These are phyloP conservation scores for Pholiota microspora DNA, from an alignment of 768 basidiomycete species.

Conservation along the genomic window DNA sequence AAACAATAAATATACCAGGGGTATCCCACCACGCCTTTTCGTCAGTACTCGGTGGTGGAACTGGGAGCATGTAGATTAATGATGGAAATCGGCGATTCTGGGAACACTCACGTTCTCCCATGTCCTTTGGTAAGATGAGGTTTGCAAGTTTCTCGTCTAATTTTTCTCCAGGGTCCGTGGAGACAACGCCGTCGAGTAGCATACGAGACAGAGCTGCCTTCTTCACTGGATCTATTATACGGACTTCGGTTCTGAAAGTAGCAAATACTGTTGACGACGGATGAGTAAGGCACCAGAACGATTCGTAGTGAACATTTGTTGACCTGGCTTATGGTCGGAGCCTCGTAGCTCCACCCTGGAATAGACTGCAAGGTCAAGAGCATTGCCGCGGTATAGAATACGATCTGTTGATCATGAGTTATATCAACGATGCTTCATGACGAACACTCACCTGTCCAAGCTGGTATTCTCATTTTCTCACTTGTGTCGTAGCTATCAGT, in stretches of 20 bases:
- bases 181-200: slow-evolving; percentile 62
- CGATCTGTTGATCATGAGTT: slow-evolving; percentile 61
- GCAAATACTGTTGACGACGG: slow-evolving; percentile 66
- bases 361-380: slow-evolving; percentile 75
- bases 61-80: slow-evolving; percentile 33
- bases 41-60: slow-evolving; percentile 84
- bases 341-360: slow-evolving; percentile 80
- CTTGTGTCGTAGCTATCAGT: slow-evolving; percentile 91
- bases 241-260: slow-evolving; percentile 74
- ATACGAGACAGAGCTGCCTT: slow-evolving; percentile 66
- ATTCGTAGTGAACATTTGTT: slow-evolving; percentile 11
- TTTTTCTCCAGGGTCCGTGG: slow-evolving; percentile 62
- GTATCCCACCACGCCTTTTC: slow-evolving; percentile 77
- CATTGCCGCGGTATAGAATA: slow-evolving; percentile 77
- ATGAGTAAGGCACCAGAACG: slow-evolving; percentile 1
- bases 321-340: slow-evolving; percentile 96
- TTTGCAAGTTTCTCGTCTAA: slow-evolving; percentile 69
- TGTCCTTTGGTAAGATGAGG: slow-evolving; percentile 46
- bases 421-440: neutral
- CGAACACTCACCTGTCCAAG: slow-evolving; percentile 82
- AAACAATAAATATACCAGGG: slow-evolving; percentile 45
- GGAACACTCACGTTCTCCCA: slow-evolving; percentile 40
- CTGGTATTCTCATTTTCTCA: slow-evolving; percentile 94
- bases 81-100: neutral
- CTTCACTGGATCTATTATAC: slow-evolving; percentile 77